phyloP scores from a whole-genome alignment of 2,329 filamentous ascomycete genomes.

The Colletotrichum sp. region DNA sequence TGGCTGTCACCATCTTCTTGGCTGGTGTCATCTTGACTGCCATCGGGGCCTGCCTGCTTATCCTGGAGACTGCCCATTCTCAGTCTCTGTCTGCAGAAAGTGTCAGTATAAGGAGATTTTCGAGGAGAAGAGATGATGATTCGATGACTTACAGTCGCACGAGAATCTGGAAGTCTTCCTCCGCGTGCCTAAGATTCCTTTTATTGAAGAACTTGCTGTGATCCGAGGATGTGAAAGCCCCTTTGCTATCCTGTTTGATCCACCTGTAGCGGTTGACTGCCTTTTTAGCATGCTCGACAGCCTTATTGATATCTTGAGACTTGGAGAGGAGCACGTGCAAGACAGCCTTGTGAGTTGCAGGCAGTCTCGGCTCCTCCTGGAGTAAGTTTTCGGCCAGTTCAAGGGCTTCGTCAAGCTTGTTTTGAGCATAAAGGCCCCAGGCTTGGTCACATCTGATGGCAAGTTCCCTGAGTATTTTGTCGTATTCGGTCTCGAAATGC shows the following conservation, averaged over 20 bases:
- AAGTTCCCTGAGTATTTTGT: not conserved
- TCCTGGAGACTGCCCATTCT: not conserved
- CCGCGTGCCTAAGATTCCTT: not conserved
- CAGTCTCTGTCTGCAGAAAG: not conserved
- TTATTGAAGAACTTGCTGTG: not conserved
- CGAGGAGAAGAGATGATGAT: not conserved
- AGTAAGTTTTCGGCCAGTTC: not conserved
- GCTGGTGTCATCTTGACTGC: not conserved
- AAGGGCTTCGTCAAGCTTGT: not conserved
- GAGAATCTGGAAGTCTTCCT: not conserved
- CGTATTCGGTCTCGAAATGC: not conserved
- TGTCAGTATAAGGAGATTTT: not conserved
- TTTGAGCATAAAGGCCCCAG: not conserved
- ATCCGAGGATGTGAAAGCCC: not conserved
- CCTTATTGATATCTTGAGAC: not conserved
- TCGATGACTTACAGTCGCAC: not conserved
- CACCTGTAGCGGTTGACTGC: not conserved
- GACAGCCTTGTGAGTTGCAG: not conserved
- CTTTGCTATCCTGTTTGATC: not conserved
- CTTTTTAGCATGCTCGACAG: not conserved
- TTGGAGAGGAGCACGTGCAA: not conserved
- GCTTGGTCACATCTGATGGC: not conserved
- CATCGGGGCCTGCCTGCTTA: not conserved
- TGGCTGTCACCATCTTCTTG: not conserved
- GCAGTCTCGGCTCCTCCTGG: not conserved